Evolutionary conservation across 805 yeast species (phyloP).

Genomic region (Starmerella lactis-condensi): DNA sequence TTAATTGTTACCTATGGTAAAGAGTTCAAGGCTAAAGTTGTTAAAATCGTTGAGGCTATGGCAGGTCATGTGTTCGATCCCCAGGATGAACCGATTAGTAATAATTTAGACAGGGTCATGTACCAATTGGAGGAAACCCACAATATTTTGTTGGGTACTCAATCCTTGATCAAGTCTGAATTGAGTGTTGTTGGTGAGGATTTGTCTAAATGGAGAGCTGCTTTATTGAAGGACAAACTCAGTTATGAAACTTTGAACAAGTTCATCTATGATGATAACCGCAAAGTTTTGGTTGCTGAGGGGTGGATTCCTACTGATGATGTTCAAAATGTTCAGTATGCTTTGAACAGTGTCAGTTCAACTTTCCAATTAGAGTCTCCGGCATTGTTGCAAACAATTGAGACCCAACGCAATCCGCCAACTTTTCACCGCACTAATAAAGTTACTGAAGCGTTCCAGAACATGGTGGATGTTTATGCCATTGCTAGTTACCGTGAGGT

Average conservation of each 20-base stretch:
- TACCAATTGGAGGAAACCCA: conserved; percentile 35
- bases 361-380: conserved; percentile 28
- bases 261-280: conserved; percentile 63
- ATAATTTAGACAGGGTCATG: conserved; percentile 27
- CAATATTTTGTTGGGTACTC: conserved; percentile 45
- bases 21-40: conserved; percentile 49
- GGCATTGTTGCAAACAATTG: conserved; percentile 36
- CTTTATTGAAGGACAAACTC: conserved; percentile 60
- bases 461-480: conserved; percentile 90
- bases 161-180: conserved; percentile 56
- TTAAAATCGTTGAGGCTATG: conserved; percentile 71
- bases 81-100: conserved; percentile 25
- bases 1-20: conserved; percentile 85
- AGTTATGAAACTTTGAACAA: conserved; percentile 61
- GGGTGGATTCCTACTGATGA: conserved; percentile 91
- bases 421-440: conserved; percentile 89
- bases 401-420: conserved; percentile 78
- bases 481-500: conserved; percentile 84
- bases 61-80: conserved; percentile 62
- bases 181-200: conserved; percentile 59
- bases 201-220: conserved; percentile 53
- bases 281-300: conserved; percentile 78
- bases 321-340: conserved; percentile 40
- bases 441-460: conserved; percentile 82
- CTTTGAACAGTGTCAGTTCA: conserved; percentile 48